Evolutionary conservation across 139 green algal genomes (phyloP).

Genomic region (Chlamydomonas sp.): DNA sequence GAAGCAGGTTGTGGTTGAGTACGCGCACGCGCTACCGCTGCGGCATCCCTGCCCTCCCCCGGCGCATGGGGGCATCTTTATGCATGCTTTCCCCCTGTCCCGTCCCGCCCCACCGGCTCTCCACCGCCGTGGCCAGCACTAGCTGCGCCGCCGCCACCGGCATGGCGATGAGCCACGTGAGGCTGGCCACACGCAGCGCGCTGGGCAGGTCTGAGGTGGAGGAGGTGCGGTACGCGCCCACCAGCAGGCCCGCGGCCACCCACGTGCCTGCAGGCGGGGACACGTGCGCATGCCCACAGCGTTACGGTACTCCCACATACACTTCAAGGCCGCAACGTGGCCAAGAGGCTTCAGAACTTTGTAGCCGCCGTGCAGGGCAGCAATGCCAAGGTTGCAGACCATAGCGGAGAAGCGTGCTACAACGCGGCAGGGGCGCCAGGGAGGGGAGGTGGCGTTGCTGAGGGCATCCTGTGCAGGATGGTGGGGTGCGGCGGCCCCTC

Average conservation of each 20-base stretch:
- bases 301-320: too few relatives aligned
- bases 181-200: conserved; percentile 37
- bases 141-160: conserved; percentile 77
- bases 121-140: conserved; percentile 76
- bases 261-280: conserved; percentile 43
- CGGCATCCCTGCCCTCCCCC: too few relatives aligned
- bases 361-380: too few relatives aligned
- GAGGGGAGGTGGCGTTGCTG: not conserved
- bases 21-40: not conserved
- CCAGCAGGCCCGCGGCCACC: conserved; percentile 44
- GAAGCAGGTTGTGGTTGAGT: not conserved
- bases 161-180: conserved; percentile 70
- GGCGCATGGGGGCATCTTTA: too few relatives aligned
- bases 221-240: conserved; percentile 58
- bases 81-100: not conserved
- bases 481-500: conserved; percentile 6
- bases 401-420: too few relatives aligned
- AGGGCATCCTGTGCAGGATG: not conserved
- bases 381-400: too few relatives aligned
- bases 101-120: conserved; percentile 47
- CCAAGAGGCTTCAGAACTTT: too few relatives aligned
- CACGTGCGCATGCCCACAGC: not conserved
- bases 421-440: too few relatives aligned
- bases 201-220: conserved; percentile 55
- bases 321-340: too few relatives aligned